These are phyloP conservation scores for Collybia sordida DNA, from an alignment of 768 basidiomycete species.

Conservation along the genomic window DNA sequence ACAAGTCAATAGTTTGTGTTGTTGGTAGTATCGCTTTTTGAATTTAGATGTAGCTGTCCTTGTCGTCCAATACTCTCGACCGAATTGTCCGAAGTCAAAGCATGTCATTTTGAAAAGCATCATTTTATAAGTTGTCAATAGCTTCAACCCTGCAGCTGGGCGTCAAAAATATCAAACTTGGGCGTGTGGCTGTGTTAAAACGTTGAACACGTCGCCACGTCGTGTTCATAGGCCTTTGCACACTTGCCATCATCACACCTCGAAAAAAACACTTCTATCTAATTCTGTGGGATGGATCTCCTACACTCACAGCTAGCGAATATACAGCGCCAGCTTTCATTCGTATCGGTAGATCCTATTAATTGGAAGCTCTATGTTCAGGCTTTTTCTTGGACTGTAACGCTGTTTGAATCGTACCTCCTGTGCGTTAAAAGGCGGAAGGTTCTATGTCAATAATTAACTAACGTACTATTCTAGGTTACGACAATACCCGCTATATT, in stretches of 20 bases:
- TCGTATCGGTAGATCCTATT: slow-evolving; percentile 69
- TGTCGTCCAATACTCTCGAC: too few relatives aligned
- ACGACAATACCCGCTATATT: slow-evolving; percentile 86
- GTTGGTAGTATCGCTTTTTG: too few relatives aligned
- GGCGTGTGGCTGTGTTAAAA: slow-evolving; percentile 7
- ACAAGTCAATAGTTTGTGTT: too few relatives aligned
- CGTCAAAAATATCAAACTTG: too few relatives aligned
- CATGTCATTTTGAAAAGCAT: too few relatives aligned
- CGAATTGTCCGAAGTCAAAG: too few relatives aligned
- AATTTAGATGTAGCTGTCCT: too few relatives aligned
- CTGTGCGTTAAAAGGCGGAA: slow-evolving; percentile 50
- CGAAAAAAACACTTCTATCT: not conserved
- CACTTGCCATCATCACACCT: not conserved
- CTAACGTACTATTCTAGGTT: slow-evolving; percentile 26
- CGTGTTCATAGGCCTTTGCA: not conserved
- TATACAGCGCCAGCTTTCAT: slow-evolving; percentile 64
- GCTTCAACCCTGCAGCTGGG: too few relatives aligned
- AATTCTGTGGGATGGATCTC: slow-evolving; percentile 49
- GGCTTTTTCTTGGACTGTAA: slow-evolving; percentile 70
- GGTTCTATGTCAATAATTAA: slow-evolving; percentile 1
- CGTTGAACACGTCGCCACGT: slow-evolving; percentile 3
- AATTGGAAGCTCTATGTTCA: slow-evolving; percentile 87
- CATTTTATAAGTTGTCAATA: too few relatives aligned
- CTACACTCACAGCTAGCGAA: slow-evolving; percentile 55
- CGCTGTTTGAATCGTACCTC: slow-evolving; percentile 86